Conservation (phyloP, 306 rosid genomes). For the Begonia masoniana region DNA sequence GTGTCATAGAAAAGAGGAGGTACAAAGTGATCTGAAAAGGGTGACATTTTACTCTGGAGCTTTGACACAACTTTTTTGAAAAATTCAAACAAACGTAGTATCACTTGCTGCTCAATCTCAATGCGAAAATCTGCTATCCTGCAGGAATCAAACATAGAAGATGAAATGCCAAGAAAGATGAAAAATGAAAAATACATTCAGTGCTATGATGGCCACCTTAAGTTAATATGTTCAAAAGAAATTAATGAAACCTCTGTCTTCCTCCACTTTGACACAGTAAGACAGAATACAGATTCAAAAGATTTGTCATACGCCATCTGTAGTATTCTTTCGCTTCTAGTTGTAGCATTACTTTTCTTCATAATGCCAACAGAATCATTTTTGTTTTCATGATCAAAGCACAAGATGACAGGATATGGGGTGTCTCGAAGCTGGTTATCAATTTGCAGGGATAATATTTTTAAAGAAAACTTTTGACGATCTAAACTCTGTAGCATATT, state of each 20-base stretch:
- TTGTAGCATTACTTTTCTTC: conserved; percentile 24
- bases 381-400: conserved; percentile 48
- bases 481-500: conserved; percentile 73
- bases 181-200: conserved; percentile 8
- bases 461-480: conserved; percentile 58
- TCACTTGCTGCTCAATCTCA: conserved; percentile 89
- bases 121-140: conserved; percentile 79
- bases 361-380: conserved; percentile 22
- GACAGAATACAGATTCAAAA: conserved; percentile 47
- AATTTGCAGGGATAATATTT: conserved; percentile 56
- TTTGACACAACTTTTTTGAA: conserved; percentile 46
- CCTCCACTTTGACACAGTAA: conserved; percentile 85
- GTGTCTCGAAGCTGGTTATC: conserved; percentile 87
- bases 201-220: conserved; percentile 43
- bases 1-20: conserved; percentile 15
- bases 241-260: conserved; percentile 75
- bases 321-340: conserved; percentile 28
- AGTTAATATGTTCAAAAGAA: conserved; percentile 73
- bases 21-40: conserved; percentile 30
- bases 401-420: conserved; percentile 84
- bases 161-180: conserved; percentile 11
- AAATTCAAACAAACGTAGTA: conserved; percentile 74
- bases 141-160: conserved; percentile 26
- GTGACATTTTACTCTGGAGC: conserved; percentile 29
- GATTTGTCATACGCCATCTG: conserved; percentile 29